phyloP scores from a whole-genome alignment of 1,139 yeast species.

The Zygoascus sp. region DNA sequence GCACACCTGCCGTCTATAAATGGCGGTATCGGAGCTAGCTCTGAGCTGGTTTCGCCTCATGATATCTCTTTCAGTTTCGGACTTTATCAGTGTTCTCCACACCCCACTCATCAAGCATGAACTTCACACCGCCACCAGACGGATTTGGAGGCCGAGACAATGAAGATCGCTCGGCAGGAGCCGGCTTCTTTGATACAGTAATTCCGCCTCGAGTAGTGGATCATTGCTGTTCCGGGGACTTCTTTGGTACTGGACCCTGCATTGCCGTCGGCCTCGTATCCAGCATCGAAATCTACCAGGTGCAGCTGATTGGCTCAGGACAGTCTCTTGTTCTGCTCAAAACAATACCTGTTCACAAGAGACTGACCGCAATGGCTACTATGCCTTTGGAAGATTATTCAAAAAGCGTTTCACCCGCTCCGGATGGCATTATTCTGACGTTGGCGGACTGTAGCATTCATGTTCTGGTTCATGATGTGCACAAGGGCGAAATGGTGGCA shows the following conservation, averaged over 20 bases:
- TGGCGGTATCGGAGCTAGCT: no score
- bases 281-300: slow-evolving; percentile 1
- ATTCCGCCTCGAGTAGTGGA: slow-evolving; percentile 2
- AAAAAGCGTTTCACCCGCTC: not conserved
- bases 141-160: not conserved
- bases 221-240: slow-evolving; percentile 1
- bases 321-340: not conserved
- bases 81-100: not conserved
- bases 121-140: not conserved
- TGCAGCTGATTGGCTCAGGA: not conserved
- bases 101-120: not conserved
- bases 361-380: not conserved
- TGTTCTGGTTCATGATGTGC: not conserved
- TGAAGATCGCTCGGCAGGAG: not conserved
- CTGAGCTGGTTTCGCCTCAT: no score
- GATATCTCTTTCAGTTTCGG: not conserved
- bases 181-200: not conserved
- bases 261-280: not conserved
- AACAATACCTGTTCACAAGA: not conserved
- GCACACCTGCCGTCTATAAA: not conserved
- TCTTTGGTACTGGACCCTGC: not conserved
- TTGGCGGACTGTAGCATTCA: slow-evolving; percentile 6
- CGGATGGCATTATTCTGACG: slow-evolving; percentile 3
- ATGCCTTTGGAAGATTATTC: not conserved
- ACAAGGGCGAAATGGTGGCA: not conserved